Evolutionary conservation across 164 flowering plant genomes (phyloP).

Genomic region (Nymphaea colorata): DNA sequence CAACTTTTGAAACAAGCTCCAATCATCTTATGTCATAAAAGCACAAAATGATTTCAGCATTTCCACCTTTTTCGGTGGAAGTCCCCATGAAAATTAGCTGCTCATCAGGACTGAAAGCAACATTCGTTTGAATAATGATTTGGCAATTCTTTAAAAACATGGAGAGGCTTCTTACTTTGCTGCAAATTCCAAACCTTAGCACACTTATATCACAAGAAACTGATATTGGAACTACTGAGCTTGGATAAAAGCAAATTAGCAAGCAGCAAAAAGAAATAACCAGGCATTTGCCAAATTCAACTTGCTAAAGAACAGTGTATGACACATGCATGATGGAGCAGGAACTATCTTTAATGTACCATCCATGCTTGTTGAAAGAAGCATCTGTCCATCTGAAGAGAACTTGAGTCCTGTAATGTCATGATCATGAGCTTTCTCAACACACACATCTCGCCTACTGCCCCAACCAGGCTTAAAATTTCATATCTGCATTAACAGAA

Average conservation of each 20-base stretch:
- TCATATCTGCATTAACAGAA: constrained; percentile 50
- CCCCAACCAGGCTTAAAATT: constrained; percentile 97
- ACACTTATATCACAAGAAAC: constrained; percentile 7
- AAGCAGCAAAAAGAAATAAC: not conserved
- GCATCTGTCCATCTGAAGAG: constrained; percentile 62
- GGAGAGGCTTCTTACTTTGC: constrained; percentile 52
- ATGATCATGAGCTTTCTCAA: constrained; percentile 68
- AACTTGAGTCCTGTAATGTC: constrained; percentile 85
- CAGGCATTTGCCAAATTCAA: not conserved
- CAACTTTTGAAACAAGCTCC: constrained; percentile 83
- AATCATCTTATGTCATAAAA: constrained; percentile 70
- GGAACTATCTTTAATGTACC: constrained; percentile 61
- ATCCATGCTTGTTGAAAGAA: constrained; percentile 86
- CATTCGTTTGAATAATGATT: constrained; percentile 89
- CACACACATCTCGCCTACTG: constrained; percentile 79
- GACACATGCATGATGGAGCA: not conserved
- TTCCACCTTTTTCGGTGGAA: constrained; percentile 75
- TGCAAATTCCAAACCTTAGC: constrained; percentile 94
- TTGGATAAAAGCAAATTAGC: not conserved
- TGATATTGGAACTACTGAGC: not conserved
- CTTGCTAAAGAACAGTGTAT: not conserved
- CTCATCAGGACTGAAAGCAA: constrained; percentile 86
- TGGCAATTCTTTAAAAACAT: constrained; percentile 78
- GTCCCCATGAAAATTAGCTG: constrained; percentile 92
- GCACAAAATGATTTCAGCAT: constrained; percentile 74